Evolutionary conservation across 345 rosid genomes (phyloP).

Genomic region (Punica granatum): DNA sequence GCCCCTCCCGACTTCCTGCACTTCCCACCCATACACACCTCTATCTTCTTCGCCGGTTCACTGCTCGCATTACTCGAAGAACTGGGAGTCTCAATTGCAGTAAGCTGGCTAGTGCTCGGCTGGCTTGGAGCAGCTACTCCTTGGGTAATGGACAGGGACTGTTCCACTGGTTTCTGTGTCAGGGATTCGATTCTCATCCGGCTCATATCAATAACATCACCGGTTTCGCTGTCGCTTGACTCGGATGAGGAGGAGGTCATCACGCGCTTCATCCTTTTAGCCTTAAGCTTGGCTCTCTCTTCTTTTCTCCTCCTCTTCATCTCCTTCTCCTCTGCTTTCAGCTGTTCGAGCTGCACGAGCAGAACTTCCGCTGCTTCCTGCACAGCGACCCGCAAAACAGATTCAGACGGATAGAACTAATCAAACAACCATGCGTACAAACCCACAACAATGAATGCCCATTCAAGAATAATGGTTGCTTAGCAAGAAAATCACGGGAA

Average conservation of each 20-base stretch:
- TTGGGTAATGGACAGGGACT: background rate
- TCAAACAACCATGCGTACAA: background rate
- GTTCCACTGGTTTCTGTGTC: background rate
- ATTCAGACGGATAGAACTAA: background rate
- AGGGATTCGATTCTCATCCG: slow-evolving; percentile 19
- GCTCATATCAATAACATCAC: slow-evolving; percentile 44
- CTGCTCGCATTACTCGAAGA: background rate
- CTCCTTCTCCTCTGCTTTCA: slow-evolving; percentile 50
- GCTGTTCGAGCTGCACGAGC: slow-evolving; percentile 36
- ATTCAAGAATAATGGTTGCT: background rate
- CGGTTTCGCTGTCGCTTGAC: slow-evolving; percentile 43
- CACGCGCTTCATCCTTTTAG: slow-evolving; percentile 18
- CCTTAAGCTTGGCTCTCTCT: slow-evolving; percentile 40
- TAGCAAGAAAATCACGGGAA: background rate
- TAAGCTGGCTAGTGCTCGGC: background rate
- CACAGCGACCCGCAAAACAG: background rate
- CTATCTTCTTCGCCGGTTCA: slow-evolving; percentile 29
- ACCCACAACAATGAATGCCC: background rate
- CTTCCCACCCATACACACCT: slow-evolving; percentile 76
- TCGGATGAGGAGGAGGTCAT: slow-evolving; percentile 34
- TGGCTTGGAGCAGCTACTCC: background rate
- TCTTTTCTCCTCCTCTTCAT: slow-evolving; percentile 44
- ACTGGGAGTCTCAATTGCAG: background rate
- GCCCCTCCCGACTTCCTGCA: slow-evolving; percentile 59
- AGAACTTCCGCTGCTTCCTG: slow-evolving; percentile 62